Percentiles rank a stretch among this genome's conserved stretches.
Conservation (phyloP, 768 basidiomycete genomes). For the Tulasnella sp. region DNA sequence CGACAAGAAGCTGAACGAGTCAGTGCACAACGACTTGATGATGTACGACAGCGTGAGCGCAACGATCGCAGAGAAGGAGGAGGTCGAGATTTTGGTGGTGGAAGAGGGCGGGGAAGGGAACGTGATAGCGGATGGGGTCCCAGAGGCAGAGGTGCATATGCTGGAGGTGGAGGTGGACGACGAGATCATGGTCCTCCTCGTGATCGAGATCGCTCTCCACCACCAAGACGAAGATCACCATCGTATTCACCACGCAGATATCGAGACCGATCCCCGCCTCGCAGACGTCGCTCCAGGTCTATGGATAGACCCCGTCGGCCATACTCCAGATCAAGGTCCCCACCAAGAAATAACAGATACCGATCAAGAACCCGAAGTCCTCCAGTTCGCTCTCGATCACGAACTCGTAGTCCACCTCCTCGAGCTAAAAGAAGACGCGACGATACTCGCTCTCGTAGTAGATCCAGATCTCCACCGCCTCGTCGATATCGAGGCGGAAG, state of each 20-base stretch:
- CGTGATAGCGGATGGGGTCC: conserved; percentile 27
- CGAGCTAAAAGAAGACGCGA: not conserved
- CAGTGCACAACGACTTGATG: conserved; percentile 45
- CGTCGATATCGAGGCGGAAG: conserved; percentile 18
- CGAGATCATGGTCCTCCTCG: conserved; percentile 13
- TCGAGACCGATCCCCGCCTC: conserved; percentile 26
- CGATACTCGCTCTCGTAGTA: conserved; percentile 14
- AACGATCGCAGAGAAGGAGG: conserved; percentile 28
- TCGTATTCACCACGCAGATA: conserved; percentile 2
- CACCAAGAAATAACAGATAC: not conserved
- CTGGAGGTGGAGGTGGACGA: not conserved
- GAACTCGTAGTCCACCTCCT: not conserved
- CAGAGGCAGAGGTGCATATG: conserved; percentile 27
- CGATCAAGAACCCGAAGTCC: conserved; percentile 13
- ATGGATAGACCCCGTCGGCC: conserved; percentile 4
- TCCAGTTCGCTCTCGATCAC: not conserved
- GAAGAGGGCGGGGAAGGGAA: conserved; percentile 33
- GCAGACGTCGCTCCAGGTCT: conserved; percentile 30
- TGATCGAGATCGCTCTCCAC: conserved; percentile 9
- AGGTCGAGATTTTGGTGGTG: conserved; percentile 31
- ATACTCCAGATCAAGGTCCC: conserved; percentile 13
- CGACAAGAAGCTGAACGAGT: conserved; percentile 56
- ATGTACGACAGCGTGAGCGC: conserved; percentile 46
- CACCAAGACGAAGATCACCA: conserved; percentile 1
- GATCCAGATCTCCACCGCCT: conserved; percentile 30